Percentiles rank a stretch among this genome's conserved stretches.
Conservation (phyloP, 169 alveolate species). For the Theileria equi region DNA sequence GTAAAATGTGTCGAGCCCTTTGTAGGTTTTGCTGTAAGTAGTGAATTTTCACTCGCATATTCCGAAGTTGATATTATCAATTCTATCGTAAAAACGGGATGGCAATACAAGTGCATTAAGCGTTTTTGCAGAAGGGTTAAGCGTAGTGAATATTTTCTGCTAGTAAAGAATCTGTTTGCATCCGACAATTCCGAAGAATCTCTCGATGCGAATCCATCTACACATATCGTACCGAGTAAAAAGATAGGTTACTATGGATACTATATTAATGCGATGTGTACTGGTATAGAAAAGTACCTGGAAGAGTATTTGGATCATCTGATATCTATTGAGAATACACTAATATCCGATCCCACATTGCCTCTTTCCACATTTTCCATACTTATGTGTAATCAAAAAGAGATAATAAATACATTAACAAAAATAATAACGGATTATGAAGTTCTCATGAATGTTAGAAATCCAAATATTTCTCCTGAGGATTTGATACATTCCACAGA, state of each 20-base stretch:
- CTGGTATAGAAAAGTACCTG: slow-evolving; percentile 64
- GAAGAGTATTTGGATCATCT: slow-evolving; percentile 51
- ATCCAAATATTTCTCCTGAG: slow-evolving; percentile 19
- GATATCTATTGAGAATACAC: slow-evolving; percentile 57
- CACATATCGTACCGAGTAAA: too few species aligned
- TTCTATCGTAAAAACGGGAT: slow-evolving; percentile 57
- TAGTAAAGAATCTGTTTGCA: neutral
- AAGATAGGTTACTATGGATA: slow-evolving; percentile 45
- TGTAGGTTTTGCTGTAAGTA: slow-evolving; percentile 36
- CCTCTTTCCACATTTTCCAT: slow-evolving; percentile 65
- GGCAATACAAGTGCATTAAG: slow-evolving; percentile 17
- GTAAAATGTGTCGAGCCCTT: slow-evolving; percentile 33
- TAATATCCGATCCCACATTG: slow-evolving; percentile 59
- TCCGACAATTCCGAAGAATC: neutral
- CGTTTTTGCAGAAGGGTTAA: slow-evolving; percentile 24
- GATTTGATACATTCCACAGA: neutral
- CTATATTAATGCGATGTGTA: slow-evolving; percentile 62
- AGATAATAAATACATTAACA: slow-evolving; percentile 46
- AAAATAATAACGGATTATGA: slow-evolving; percentile 41
- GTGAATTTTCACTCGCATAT: too few species aligned
- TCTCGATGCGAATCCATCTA: neutral
- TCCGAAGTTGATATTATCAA: slow-evolving; percentile 58
- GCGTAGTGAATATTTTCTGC: slow-evolving; percentile 55
- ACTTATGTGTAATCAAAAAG: slow-evolving; percentile 63
- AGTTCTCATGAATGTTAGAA: slow-evolving; percentile 40